Conservation (phyloP, 192 early-diverging fungal species). For the Coemansia sp. region DNA sequence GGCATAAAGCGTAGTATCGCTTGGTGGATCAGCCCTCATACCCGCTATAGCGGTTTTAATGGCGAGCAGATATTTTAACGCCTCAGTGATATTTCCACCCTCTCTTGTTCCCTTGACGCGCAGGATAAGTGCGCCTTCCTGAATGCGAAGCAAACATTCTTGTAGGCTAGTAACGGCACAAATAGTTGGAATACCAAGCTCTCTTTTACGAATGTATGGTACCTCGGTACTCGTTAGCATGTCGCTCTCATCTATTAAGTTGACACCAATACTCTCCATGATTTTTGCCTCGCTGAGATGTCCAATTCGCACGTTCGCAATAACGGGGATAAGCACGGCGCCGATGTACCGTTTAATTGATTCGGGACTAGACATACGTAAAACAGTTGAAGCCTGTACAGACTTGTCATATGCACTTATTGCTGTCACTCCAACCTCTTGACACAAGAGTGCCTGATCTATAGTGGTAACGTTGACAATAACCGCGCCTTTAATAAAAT, state of each 20-base stretch:
- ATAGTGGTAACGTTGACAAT: constrained; percentile 96
- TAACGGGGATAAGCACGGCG: constrained; percentile 94
- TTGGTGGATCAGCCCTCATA: constrained; percentile 77
- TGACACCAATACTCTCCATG: constrained; percentile 14
- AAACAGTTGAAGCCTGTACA: constrained; percentile 81
- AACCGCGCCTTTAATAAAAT: constrained; percentile 88
- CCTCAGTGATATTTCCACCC: background rate
- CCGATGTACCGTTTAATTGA: constrained; percentile 91
- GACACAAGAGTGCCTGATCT: constrained; percentile 91
- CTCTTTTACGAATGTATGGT: constrained; percentile 82
- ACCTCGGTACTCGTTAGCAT: constrained; percentile 69
- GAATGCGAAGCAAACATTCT: constrained; percentile 87
- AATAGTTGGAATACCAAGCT: constrained; percentile 87
- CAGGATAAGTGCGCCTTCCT: constrained; percentile 94
- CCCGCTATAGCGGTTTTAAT: constrained; percentile 57
- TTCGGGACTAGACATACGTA: constrained; percentile 90
- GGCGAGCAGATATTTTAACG: background rate
- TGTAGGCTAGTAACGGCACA: constrained; percentile 86
- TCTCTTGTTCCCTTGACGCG: constrained; percentile 65
- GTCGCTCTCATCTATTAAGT: constrained; percentile 28
- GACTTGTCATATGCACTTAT: constrained; percentile 96
- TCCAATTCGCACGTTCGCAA: constrained; percentile 95
- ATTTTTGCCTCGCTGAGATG: constrained; percentile 94
- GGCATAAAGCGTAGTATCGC: constrained; percentile 66
- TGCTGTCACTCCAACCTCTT: constrained; percentile 90